Conservation (phyloP, 2,329 filamentous ascomycete genomes). For the Coniochaeta sp. region DNA sequence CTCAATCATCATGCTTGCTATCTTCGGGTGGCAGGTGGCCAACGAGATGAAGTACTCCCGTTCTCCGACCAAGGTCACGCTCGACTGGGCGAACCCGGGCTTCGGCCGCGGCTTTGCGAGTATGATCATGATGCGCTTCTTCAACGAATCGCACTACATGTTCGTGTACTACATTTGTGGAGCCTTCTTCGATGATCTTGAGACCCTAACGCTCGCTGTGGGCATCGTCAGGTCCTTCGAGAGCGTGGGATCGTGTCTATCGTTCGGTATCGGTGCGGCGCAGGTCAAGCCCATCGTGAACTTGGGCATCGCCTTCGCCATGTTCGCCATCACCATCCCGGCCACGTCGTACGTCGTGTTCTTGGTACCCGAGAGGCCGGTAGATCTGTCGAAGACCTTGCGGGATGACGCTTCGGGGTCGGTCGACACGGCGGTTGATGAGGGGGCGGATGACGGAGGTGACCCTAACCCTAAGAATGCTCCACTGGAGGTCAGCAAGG, state of each 20-base stretch:
- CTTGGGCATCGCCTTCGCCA: slow-evolving; percentile 37
- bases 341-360: slow-evolving; percentile 26
- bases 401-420: slow-evolving; percentile 4
- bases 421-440: neutral
- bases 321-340: slow-evolving; percentile 36
- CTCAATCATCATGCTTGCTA: slow-evolving; percentile 30
- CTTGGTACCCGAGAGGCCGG: slow-evolving; percentile 28
- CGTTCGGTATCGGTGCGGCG: slow-evolving; percentile 39
- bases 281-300: slow-evolving; percentile 39
- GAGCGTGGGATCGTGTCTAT: slow-evolving; percentile 36
- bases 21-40: slow-evolving; percentile 40
- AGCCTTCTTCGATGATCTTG: slow-evolving; percentile 42
- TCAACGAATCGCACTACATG: slow-evolving; percentile 45
- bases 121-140: slow-evolving; percentile 41
- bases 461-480: too few species aligned
- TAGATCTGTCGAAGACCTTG: slow-evolving; percentile 12
- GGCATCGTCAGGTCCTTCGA: slow-evolving; percentile 41
- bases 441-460: too few species aligned
- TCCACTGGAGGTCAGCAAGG: slow-evolving; percentile 7
- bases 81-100: slow-evolving; percentile 36
- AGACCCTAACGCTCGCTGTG: slow-evolving; percentile 40
- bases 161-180: slow-evolving; percentile 45
- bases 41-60: slow-evolving; percentile 38
- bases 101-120: slow-evolving; percentile 40
- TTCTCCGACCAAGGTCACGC: slow-evolving; percentile 26